A percentile compares a stretch with the other conserved stretches of the same genome.
phyloP scores from a whole-genome alignment of 805 yeast genomes.

The Torulaspora franciscae region DNA sequence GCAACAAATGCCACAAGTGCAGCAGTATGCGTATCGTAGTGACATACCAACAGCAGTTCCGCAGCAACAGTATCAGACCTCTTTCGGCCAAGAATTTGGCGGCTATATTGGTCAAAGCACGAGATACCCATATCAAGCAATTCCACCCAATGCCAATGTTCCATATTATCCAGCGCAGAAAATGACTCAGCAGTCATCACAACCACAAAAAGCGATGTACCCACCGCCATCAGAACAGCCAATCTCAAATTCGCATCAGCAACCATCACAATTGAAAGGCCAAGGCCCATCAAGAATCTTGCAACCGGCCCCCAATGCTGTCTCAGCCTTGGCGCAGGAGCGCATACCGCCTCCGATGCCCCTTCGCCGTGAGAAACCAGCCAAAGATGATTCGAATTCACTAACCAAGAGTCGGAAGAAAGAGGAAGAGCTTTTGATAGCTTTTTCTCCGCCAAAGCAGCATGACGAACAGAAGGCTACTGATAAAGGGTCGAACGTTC shows the following conservation, averaged over 20 bases:
- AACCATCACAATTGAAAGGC: not conserved
- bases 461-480: not conserved
- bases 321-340: not conserved
- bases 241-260: not conserved
- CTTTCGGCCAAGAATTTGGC: constrained; percentile 6
- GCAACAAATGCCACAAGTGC: constrained; percentile 8
- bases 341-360: constrained; percentile 20
- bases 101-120: not conserved
- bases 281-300: constrained; percentile 4
- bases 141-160: constrained; percentile 1
- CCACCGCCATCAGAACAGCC: not conserved
- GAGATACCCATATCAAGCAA: constrained; percentile 7
- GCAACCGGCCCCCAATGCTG: not conserved
- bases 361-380: constrained; percentile 12
- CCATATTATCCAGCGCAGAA: constrained; percentile 11
- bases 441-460: constrained; percentile 15
- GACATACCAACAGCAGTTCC: constrained; percentile 4
- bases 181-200: constrained; percentile 8
- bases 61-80: constrained; percentile 6
- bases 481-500: not conserved
- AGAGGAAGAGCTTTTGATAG: constrained; percentile 14
- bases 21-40: constrained; percentile 5
- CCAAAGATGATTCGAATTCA: not conserved
- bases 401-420: not conserved
- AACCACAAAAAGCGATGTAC: constrained; percentile 4